Evolutionary conservation across 129 eudicot species (phyloP).

Genomic region (Logfia minima): DNA sequence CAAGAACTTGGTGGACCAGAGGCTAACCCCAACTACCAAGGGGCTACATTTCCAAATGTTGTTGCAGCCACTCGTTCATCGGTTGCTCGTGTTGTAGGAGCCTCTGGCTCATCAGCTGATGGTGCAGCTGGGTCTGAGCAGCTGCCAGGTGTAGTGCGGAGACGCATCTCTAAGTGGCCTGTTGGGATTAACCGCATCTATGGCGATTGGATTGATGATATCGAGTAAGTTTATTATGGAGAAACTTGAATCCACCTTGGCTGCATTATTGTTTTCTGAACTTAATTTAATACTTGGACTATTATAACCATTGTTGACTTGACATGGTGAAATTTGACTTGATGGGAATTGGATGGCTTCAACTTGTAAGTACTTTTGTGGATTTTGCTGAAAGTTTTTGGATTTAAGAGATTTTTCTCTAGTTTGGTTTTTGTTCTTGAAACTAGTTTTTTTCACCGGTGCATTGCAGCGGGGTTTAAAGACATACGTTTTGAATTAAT

Average conservation of each 20-base stretch:
- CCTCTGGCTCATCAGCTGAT: constrained; percentile 40
- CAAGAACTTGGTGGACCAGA: constrained; percentile 56
- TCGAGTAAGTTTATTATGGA: constrained; percentile 26
- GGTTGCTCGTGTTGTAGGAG: constrained; percentile 38
- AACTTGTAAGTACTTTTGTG: background rate
- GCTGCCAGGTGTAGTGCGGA: constrained; percentile 40
- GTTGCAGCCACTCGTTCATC: constrained; percentile 38
- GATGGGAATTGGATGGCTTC: background rate
- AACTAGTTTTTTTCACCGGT: too few relatives aligned
- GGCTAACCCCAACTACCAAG: constrained; percentile 40
- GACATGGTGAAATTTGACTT: background rate
- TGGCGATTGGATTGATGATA: constrained; percentile 93
- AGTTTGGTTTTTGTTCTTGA: background rate
- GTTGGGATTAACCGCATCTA: constrained; percentile 73
- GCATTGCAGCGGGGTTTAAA: too few relatives aligned
- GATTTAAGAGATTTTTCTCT: background rate
- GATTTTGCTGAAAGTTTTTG: background rate
- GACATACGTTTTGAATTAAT: too few relatives aligned
- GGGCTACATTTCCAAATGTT: constrained; percentile 34
- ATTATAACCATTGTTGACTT: background rate
- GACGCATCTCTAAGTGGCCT: constrained; percentile 70
- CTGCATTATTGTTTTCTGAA: constrained; percentile 1
- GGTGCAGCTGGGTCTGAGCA: constrained; percentile 55
- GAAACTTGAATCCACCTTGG: background rate
- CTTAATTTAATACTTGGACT: background rate